A percentile compares a stretch with the other conserved stretches of the same genome.
These are phyloP conservation scores for Barnettozyma botsteinii DNA, from an alignment of 805 yeast species.

Conservation along the genomic window DNA sequence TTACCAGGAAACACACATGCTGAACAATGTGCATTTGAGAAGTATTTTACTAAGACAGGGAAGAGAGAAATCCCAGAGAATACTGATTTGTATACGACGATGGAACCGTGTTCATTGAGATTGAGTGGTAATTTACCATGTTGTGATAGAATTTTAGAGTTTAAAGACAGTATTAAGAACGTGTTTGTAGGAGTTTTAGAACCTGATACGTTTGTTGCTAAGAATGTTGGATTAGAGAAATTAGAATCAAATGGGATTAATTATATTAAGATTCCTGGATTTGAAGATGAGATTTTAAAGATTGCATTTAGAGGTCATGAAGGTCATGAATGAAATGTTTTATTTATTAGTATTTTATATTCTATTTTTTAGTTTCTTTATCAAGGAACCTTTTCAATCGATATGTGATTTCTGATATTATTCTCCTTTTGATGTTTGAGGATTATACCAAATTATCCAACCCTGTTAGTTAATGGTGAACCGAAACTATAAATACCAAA, in stretches of 20 bases:
- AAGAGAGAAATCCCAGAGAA: conserved; percentile 55
- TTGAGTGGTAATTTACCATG: conserved; percentile 90
- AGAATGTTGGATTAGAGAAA: conserved; percentile 57
- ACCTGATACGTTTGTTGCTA: conserved; percentile 82
- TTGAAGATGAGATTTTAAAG: conserved; percentile 59
- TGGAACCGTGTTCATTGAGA: conserved; percentile 94
- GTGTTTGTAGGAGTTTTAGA: conserved; percentile 91
- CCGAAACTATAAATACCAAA: too few species aligned
- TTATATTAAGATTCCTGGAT: conserved; percentile 79
- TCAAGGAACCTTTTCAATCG: too few species aligned
- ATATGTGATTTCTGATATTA: too few species aligned
- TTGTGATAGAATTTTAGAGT: conserved; percentile 60
- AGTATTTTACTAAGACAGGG: conserved; percentile 42
- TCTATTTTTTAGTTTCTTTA: too few species aligned
- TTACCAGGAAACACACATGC: conserved; percentile 95
- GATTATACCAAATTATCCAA: too few species aligned
- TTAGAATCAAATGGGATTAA: conserved; percentile 54
- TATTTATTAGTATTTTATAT: too few species aligned
- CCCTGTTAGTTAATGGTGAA: too few species aligned
- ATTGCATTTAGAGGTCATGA: conserved; percentile 73
- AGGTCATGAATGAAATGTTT: too few species aligned
- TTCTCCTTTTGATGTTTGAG: too few species aligned
- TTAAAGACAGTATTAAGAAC: conserved; percentile 46
- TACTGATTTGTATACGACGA: conserved; percentile 82
- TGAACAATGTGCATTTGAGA: conserved; percentile 88